Base-by-base conservation (phyloP, 352 stramenopile species). In the Phytopythium boreale region DNA sequence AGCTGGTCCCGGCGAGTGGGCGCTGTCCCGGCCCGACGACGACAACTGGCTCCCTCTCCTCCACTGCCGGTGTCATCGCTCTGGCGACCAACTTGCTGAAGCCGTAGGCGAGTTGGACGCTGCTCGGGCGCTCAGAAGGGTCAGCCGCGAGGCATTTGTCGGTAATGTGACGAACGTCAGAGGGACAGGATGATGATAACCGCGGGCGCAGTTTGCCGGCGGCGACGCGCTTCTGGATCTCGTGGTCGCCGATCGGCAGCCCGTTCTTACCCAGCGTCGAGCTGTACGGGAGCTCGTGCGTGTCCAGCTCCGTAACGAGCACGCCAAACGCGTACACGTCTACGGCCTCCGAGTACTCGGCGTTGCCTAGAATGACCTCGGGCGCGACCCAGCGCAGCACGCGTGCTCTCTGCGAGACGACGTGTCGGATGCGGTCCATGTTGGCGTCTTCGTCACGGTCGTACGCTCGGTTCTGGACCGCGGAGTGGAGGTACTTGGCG, bases 131-230 rank as follows among this genome's bases (percentile, higher is more conserved):
- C 8, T 75, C 67, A 1, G 50, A 47, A 0, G 72, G 76, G 19
- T 83, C 56, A 47, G 68, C 73, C 10, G 65, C 59, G 6, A 88
- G 58, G 44, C 79, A 88, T 31, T 58, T 59, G 19, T 50, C 56
- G 17, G 67, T 74, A 1, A 87, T 52, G 6, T 59, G 59, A 1
- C 74, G 59, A 1, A 87, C 65, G 24, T 62, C 66, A 1, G 57
- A 36, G 22, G 75, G 74, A 56, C 73, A 84, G 12, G 52, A 57
- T 7, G 27, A 17, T 2, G 70, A 69, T 36, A 87, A 76, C n/a
- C 10, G 31, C 1, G 75, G 78, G 7, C 55, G 62, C 22, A 87
- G 47, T 9, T 64, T 53, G 10, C 72, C 74, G 24, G 67, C 62
- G 1, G 74, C 68, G 20, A 84, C 75, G 19, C 60, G 51, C 27